These are phyloP conservation scores for Lactifluus piperatus DNA, from an alignment of 768 basidiomycete genomes.

Conservation along the genomic window DNA sequence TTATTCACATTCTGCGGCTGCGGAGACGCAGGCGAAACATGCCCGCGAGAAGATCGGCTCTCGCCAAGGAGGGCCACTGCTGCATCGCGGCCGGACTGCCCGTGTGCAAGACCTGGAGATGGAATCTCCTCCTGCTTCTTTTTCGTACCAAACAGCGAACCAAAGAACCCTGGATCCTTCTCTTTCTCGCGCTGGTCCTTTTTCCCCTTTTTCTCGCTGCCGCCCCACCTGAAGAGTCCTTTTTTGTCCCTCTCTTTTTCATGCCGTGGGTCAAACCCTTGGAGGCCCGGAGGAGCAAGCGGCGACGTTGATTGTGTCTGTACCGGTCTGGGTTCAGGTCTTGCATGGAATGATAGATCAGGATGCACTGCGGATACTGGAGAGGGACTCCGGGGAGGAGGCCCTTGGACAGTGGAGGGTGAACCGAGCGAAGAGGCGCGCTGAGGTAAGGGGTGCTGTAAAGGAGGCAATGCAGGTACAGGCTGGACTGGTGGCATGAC, in stretches of 20 bases:
- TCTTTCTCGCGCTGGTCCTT: slow-evolving; percentile 50
- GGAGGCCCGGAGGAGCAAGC: slow-evolving; percentile 25
- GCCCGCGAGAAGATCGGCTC: slow-evolving; percentile 68
- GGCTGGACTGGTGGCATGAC: not conserved
- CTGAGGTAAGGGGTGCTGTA: slow-evolving; percentile 17
- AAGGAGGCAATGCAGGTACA: slow-evolving; percentile 5
- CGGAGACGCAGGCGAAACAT: slow-evolving; percentile 55
- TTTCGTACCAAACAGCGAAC: slow-evolving; percentile 78
- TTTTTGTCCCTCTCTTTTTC: slow-evolving; percentile 56
- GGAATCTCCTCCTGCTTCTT: slow-evolving; percentile 77
- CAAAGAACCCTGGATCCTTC: slow-evolving; percentile 82
- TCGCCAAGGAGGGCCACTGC: slow-evolving; percentile 81
- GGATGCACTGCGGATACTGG: slow-evolving; percentile 27
- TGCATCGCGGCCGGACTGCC: slow-evolving; percentile 63
- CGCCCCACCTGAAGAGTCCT: slow-evolving; percentile 39
- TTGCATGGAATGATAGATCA: not conserved
- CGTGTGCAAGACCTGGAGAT: slow-evolving; percentile 28
- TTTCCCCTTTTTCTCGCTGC: slow-evolving; percentile 39
- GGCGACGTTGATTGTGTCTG: slow-evolving; percentile 8
- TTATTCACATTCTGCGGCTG: slow-evolving; percentile 31
- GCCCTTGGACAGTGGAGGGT: slow-evolving; percentile 32
- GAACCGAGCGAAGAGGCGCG: slow-evolving; percentile 30
- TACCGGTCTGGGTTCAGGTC: slow-evolving; percentile 15
- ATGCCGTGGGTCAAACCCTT: slow-evolving; percentile 72
- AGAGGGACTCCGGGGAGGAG: slow-evolving; percentile 48